A percentile compares a stretch with the other conserved stretches of the same genome.
Conservation (phyloP, 2,329 filamentous ascomycete species). For the Colletotrichum simmondsii region DNA sequence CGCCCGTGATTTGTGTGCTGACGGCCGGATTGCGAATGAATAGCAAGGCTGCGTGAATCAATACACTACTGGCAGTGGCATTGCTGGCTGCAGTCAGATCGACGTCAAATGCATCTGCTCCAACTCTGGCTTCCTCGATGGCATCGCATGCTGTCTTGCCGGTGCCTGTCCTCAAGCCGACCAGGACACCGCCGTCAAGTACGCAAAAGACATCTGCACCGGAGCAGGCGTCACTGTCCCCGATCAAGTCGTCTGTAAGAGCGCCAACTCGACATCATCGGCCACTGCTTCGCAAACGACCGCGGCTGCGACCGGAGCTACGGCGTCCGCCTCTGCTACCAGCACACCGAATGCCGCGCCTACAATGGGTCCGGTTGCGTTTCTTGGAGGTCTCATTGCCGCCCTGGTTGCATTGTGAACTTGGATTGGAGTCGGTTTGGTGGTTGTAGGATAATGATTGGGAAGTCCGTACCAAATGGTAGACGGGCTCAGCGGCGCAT, state of each 20-base stretch:
- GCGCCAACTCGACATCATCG: constrained; percentile 15
- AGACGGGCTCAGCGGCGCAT: not conserved
- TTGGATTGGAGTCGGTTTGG: too few species aligned
- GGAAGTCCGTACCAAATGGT: not conserved
- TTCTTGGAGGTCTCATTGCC: constrained; percentile 31
- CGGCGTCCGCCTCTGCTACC: constrained; percentile 11
- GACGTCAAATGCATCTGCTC: constrained; percentile 55
- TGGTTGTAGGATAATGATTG: not conserved
- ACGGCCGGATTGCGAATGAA: constrained; percentile 19
- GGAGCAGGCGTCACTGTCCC: constrained; percentile 48
- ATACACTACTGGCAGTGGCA: constrained; percentile 45
- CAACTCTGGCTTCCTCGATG: constrained; percentile 51
- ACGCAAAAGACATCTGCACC: constrained; percentile 52
- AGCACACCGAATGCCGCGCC: constrained; percentile 23
- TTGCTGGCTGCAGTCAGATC: constrained; percentile 50
- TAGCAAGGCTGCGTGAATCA: constrained; percentile 44
- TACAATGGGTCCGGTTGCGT: constrained; percentile 23
- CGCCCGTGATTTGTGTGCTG: constrained; percentile 35
- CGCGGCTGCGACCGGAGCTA: not conserved
- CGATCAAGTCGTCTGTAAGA: constrained; percentile 49
- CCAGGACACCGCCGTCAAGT: constrained; percentile 47
- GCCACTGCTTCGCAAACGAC: constrained; percentile 1
- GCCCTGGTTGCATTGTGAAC: constrained; percentile 22
- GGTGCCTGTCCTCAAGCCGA: constrained; percentile 46
- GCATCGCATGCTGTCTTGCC: constrained; percentile 55